Percentiles rank a stretch among this genome's conserved stretches.
These are phyloP conservation scores for Vigna reflexopilosa DNA, from an alignment of 306 rosid species.

Conservation along the genomic window DNA sequence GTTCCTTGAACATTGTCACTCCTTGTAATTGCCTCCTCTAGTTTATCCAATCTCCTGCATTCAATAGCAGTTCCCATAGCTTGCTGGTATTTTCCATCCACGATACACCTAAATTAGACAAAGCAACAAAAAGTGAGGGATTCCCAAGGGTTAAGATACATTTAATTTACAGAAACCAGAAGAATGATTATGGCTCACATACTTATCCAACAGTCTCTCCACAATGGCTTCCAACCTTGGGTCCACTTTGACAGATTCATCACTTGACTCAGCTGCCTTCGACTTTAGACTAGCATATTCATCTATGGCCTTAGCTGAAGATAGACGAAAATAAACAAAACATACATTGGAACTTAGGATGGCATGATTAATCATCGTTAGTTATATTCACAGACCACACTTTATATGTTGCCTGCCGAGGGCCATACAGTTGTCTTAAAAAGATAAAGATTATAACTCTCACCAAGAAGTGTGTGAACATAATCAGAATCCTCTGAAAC, in stretches of 20 bases:
- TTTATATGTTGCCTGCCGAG: not conserved
- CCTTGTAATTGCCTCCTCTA: conserved; percentile 96
- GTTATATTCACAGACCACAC: not conserved
- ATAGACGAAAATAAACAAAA: conserved; percentile 45
- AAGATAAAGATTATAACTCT: conserved; percentile 33
- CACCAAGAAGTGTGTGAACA: conserved; percentile 95
- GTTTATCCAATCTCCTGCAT: conserved; percentile 97
- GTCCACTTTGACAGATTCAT: conserved; percentile 66
- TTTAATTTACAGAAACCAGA: not conserved
- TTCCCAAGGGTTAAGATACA: conserved; percentile 14
- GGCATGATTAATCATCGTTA: not conserved
- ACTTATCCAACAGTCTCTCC: conserved; percentile 98
- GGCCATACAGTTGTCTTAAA: not conserved
- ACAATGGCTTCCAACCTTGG: conserved; percentile 95
- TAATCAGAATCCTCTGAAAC: conserved; percentile 96
- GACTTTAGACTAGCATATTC: conserved; percentile 89
- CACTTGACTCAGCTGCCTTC: conserved; percentile 81
- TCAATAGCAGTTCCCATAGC: conserved; percentile 99
- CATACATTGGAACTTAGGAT: conserved; percentile 11
- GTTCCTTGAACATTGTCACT: conserved; percentile 96
- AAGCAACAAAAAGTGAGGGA: conserved; percentile 29
- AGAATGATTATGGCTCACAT: conserved; percentile 44
- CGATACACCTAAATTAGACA: conserved; percentile 70
- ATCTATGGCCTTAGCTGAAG: conserved; percentile 94
- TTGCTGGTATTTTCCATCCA: conserved; percentile 94